These are phyloP conservation scores for Lodderomyces metapsilosis DNA, from an alignment of 1,139 yeast genomes.

Conservation along the genomic window DNA sequence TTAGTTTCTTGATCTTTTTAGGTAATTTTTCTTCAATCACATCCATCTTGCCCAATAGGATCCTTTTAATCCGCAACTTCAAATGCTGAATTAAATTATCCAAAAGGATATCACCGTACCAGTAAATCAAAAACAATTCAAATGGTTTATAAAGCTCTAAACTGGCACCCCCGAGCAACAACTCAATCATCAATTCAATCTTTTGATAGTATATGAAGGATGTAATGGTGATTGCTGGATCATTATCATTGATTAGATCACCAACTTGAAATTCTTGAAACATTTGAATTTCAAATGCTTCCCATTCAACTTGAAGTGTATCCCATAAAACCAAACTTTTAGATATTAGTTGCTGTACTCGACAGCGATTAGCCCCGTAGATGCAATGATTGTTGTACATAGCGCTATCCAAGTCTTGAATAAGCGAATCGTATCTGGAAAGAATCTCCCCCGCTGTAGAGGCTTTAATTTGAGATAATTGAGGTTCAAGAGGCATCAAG, in stretches of 20 bases:
- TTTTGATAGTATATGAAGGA: slow-evolving; percentile 70
- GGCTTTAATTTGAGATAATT: slow-evolving; percentile 19
- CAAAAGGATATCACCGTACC: slow-evolving; percentile 60
- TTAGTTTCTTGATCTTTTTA: slow-evolving; percentile 50
- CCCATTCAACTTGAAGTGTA: slow-evolving; percentile 69
- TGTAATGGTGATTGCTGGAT: slow-evolving; percentile 53
- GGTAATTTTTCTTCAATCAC: slow-evolving; percentile 33
- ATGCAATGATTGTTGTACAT: slow-evolving; percentile 56
- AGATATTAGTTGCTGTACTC: slow-evolving; percentile 73
- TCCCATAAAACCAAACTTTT: slow-evolving; percentile 68
- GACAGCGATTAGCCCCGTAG: slow-evolving; percentile 71
- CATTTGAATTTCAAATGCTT: slow-evolving; percentile 48
- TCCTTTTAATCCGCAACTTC: slow-evolving; percentile 39
- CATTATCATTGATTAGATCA: slow-evolving; percentile 26
- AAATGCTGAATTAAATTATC: slow-evolving; percentile 51
- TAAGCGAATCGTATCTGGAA: slow-evolving; percentile 4
- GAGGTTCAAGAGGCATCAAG: slow-evolving; percentile 24
- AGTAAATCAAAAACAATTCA: slow-evolving; percentile 68
- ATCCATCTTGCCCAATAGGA: slow-evolving; percentile 36
- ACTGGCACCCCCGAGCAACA: slow-evolving; percentile 73
- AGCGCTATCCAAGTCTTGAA: slow-evolving; percentile 41
- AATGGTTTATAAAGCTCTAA: slow-evolving; percentile 70
- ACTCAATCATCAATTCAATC: slow-evolving; percentile 66
- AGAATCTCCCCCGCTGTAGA: slow-evolving; percentile 11
- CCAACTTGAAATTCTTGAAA: slow-evolving; percentile 31